phyloP scores from a whole-genome alignment of 768 basidiomycete species.

The Collybia nuda region DNA sequence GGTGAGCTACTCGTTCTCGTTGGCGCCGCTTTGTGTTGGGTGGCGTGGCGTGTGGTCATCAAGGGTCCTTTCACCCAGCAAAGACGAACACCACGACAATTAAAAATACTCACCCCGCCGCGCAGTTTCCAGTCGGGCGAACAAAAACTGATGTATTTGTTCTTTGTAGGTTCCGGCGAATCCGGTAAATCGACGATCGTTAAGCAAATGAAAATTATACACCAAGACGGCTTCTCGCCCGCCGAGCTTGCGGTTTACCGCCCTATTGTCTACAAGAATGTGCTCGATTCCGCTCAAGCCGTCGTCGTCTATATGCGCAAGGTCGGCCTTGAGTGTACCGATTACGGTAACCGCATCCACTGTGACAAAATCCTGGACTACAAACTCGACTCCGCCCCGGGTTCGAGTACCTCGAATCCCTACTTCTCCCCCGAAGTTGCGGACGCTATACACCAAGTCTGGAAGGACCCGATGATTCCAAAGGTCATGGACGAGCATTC shows the following conservation, averaged over 20 bases:
- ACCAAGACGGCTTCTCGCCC: slow-evolving; percentile 76
- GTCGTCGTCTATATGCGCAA: slow-evolving; percentile 78
- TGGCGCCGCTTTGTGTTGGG: not conserved
- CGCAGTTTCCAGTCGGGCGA: not conserved
- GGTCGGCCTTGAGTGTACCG: slow-evolving; percentile 67
- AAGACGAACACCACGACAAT: not conserved
- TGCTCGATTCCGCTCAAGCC: slow-evolving; percentile 80
- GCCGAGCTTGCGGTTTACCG: slow-evolving; percentile 72
- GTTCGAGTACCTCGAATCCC: slow-evolving; percentile 15
- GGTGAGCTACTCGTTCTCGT: slow-evolving; percentile 47
- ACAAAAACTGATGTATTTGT: not conserved
- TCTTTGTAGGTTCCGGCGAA: slow-evolving; percentile 93
- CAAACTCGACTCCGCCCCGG: slow-evolving; percentile 39
- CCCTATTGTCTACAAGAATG: slow-evolving; percentile 74
- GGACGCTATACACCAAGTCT: slow-evolving; percentile 64
- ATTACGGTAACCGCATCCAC: slow-evolving; percentile 56
- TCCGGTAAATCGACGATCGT: slow-evolving; percentile 95
- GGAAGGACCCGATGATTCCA: slow-evolving; percentile 66
- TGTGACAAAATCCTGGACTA: slow-evolving; percentile 67
- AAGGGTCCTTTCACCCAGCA: too few species aligned
- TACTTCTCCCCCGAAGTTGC: slow-evolving; percentile 65
- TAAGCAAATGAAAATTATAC: slow-evolving; percentile 94
- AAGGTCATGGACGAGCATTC: slow-evolving; percentile 57
- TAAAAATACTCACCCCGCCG: too few species aligned
- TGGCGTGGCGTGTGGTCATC: not conserved